Conservation (phyloP, 2,329 filamentous ascomycete species). For the Diaporthe citrichinensis region DNA sequence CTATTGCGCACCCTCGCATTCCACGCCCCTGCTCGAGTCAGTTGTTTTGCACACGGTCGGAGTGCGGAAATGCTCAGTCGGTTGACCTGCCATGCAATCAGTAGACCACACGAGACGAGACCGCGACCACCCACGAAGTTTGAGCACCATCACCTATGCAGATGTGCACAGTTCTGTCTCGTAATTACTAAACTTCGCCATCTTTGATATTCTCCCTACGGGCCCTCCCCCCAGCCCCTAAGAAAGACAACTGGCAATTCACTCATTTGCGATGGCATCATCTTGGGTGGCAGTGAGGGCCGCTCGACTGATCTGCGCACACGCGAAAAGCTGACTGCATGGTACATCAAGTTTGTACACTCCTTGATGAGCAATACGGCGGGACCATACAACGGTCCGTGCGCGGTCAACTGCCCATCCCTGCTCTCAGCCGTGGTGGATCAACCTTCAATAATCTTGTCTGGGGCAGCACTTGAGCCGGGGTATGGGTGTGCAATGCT, state of each 20-base stretch:
- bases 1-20: conserved; percentile 13
- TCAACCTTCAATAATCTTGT: conserved; percentile 6
- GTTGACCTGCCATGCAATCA: neutral
- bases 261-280: conserved; percentile 17
- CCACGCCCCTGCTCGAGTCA: conserved; percentile 5
- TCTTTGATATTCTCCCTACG: neutral
- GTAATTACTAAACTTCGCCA: neutral
- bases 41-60: neutral
- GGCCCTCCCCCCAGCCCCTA: neutral
- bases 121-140: neutral
- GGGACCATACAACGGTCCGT: neutral
- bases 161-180: neutral
- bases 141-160: neutral
- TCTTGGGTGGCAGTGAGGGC: conserved; percentile 25
- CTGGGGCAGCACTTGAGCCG: conserved; percentile 8
- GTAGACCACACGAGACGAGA: neutral
- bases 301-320: conserved; percentile 13
- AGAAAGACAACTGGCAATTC: neutral
- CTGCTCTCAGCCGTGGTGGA: conserved; percentile 23
- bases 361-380: neutral
- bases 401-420: neutral
- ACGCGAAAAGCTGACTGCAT: conserved; percentile 24
- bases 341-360: neutral
- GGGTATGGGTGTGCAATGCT: neutral
- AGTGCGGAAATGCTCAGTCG: neutral